These are phyloP conservation scores for Phalaenopsis aphrodite DNA, from an alignment of 106 monocot species.

Conservation along the genomic window DNA sequence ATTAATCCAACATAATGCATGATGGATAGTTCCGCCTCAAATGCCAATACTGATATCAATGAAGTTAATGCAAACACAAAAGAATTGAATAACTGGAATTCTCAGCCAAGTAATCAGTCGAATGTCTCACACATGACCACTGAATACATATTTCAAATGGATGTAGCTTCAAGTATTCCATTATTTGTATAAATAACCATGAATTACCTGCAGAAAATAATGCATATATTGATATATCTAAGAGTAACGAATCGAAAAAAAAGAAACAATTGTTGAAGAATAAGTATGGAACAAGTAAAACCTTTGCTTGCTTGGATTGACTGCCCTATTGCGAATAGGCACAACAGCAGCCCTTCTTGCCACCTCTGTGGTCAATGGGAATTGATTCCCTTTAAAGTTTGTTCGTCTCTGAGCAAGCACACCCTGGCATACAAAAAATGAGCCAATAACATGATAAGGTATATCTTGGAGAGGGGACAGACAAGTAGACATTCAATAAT, in stretches of 20 bases:
- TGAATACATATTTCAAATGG: neutral
- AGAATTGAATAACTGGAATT: slow-evolving; percentile 2
- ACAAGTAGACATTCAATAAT: neutral
- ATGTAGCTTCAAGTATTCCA: slow-evolving; percentile 1
- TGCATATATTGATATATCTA: neutral
- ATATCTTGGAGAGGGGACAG: neutral
- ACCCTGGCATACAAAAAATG: slow-evolving; percentile 22
- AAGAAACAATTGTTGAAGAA: neutral
- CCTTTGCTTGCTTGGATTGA: slow-evolving; percentile 49
- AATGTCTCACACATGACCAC: neutral
- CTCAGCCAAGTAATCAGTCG: neutral
- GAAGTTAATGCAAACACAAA: neutral
- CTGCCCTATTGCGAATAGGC: slow-evolving; percentile 34
- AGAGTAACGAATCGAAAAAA: neutral
- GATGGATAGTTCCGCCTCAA: neutral
- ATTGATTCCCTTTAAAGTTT: slow-evolving; percentile 59
- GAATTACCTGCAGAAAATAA: slow-evolving; percentile 9
- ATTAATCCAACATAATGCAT: neutral
- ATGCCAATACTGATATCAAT: neutral
- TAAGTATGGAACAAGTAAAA: slow-evolving; percentile 4
- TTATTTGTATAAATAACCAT: neutral
- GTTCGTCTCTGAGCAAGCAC: slow-evolving; percentile 77
- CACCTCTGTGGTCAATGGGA: slow-evolving; percentile 38
- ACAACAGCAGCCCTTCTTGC: slow-evolving; percentile 44
- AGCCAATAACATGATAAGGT: neutral